Percentiles rank a stretch among this genome's conserved stretches.
Conservation (phyloP, 495 filamentous ascomycete genomes). For the Apiosordaria backusii region DNA sequence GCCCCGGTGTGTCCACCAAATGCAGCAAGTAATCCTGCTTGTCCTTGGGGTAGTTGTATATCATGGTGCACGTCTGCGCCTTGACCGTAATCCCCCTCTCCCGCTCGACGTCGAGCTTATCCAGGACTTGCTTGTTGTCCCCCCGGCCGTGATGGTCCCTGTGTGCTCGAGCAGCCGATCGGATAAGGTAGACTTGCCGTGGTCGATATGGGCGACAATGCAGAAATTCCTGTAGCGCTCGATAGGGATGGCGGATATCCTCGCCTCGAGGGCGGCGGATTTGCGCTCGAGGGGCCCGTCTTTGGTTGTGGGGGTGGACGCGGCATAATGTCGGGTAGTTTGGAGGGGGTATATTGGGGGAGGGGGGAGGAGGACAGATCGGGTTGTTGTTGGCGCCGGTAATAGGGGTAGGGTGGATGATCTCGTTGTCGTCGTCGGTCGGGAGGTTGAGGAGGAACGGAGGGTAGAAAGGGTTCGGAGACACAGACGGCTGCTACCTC, state of each 20-base stretch:
- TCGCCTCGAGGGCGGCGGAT: conserved; percentile 60
- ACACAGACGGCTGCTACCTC: not conserved
- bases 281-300: conserved; percentile 17
- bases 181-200: conserved; percentile 93
- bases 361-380: no score
- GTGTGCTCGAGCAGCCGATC: conserved; percentile 93
- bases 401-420: not conserved
- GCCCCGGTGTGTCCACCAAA: conserved; percentile 93
- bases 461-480: not conserved
- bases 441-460: not conserved
- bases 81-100: conserved; percentile 98
- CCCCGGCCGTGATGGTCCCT: conserved; percentile 76
- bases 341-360: not conserved
- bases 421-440: not conserved
- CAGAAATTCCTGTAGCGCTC: conserved; percentile 95
- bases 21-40: conserved; percentile 90
- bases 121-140: conserved; percentile 89
- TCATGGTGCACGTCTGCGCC: conserved; percentile 97
- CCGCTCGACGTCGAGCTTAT: conserved; percentile 94
- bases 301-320: conserved; percentile 6
- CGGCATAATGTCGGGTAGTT: not conserved
- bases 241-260: conserved; percentile 85
- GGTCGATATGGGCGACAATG: conserved; percentile 98
- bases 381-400: no score
- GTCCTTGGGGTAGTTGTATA: conserved; percentile 67